Conservation (phyloP, 1,139 yeast genomes). For the Sugiyamaella japonica region DNA sequence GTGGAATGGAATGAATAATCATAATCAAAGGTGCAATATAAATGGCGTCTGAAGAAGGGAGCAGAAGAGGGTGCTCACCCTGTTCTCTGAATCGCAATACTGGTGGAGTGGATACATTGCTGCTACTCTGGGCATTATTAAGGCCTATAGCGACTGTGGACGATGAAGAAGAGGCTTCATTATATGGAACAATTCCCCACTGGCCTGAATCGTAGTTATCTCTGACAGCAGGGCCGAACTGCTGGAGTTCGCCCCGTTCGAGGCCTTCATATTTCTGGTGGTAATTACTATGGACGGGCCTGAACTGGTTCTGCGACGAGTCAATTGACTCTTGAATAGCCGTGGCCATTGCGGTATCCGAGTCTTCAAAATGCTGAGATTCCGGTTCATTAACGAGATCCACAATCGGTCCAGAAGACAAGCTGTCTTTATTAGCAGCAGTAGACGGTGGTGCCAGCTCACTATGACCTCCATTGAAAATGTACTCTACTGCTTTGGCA, state of each 20-base stretch:
- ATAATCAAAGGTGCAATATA: slow-evolving; percentile 47
- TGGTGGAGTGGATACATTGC: slow-evolving; percentile 1
- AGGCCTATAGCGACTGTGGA: slow-evolving; percentile 1
- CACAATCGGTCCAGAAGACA: background rate
- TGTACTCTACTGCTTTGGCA: slow-evolving; percentile 54
- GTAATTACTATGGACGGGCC: slow-evolving; percentile 18
- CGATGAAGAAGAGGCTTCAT: slow-evolving; percentile 5
- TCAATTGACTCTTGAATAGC: slow-evolving; percentile 23
- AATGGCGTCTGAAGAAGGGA: slow-evolving; percentile 42
- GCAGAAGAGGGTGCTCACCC: slow-evolving; percentile 36
- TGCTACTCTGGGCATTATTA: slow-evolving; percentile 1
- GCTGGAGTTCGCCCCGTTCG: slow-evolving; percentile 23
- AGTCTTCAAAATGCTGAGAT: slow-evolving; percentile 10
- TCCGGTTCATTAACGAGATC: slow-evolving; percentile 7
- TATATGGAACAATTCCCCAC: slow-evolving; percentile 35
- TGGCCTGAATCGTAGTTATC: slow-evolving; percentile 30
- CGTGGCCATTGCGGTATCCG: slow-evolving; percentile 20
- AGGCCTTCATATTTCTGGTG: slow-evolving; percentile 22
- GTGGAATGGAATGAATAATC: slow-evolving; percentile 47
- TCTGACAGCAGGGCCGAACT: slow-evolving; percentile 34
- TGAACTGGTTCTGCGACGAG: slow-evolving; percentile 17
- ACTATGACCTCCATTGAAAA: slow-evolving; percentile 44
- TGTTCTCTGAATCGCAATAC: background rate
- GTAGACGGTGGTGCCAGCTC: background rate
- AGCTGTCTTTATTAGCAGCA: background rate